Evolutionary conservation across 202 grass and related monocot genomes (phyloP).

Genomic region (Zizania palustris): DNA sequence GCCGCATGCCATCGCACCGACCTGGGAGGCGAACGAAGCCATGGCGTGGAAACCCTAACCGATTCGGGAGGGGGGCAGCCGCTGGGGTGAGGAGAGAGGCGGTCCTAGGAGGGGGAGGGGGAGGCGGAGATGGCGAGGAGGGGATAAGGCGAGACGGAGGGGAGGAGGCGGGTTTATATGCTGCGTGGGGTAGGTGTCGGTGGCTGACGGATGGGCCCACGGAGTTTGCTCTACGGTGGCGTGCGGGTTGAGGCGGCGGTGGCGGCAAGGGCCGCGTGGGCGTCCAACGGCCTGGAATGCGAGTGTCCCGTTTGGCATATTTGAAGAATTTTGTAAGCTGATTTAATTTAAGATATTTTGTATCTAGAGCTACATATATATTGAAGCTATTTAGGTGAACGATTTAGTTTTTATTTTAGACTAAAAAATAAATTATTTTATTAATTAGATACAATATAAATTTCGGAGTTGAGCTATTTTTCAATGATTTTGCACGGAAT

Average conservation of each 20-base stretch:
- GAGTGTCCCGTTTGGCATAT: no score
- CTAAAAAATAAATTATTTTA: no score
- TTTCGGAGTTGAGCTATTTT: no score
- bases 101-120: background rate
- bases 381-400: no score
- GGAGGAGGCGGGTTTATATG: conserved; percentile 39
- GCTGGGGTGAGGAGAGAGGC: background rate
- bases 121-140: conserved; percentile 31
- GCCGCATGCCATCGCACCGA: conserved; percentile 44
- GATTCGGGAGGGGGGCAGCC: background rate
- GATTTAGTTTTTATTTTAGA: no score
- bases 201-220: conserved; percentile 21
- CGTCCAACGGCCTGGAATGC: background rate
- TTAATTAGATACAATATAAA: no score
- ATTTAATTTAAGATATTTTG: no score
- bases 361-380: no score
- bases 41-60: conserved; percentile 49
- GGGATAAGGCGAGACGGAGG: conserved; percentile 34
- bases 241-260: background rate
- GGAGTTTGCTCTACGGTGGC: background rate
- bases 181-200: background rate
- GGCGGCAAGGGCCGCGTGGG: background rate
- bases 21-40: conserved; percentile 52
- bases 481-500: background rate
- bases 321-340: no score